A percentile compares a stretch with the other conserved stretches of the same genome.
Evolutionary conservation across 345 rosid genomes (phyloP).

Genomic region (Eucalyptus polybractea): DNA sequence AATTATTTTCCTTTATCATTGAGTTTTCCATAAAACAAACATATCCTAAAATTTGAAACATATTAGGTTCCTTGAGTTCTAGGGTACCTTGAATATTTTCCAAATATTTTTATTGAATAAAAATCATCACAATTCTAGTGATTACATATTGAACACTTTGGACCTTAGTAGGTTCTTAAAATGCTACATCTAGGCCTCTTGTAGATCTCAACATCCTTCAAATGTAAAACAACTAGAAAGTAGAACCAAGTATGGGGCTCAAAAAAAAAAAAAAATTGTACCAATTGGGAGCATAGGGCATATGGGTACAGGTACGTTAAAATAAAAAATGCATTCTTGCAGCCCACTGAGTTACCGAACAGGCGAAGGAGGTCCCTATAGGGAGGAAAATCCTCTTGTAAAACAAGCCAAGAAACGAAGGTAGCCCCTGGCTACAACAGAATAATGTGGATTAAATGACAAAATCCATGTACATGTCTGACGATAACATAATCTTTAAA

Average conservation of each 20-base stretch:
- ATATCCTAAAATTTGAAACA: background rate
- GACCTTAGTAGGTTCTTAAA: no score
- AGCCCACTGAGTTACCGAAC: accelerated
- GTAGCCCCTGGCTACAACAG: background rate
- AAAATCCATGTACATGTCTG: background rate
- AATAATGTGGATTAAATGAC: background rate
- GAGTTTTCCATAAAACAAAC: no score
- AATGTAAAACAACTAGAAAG: no score
- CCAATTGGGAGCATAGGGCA: no score
- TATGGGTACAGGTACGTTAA: accelerated
- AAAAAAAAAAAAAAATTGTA: no score
- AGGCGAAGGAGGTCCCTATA: no score
- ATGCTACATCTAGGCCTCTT: accelerated
- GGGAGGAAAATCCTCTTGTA: no score
- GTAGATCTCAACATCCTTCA: accelerated
- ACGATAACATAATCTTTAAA: no score
- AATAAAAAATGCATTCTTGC: no score
- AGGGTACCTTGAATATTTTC: background rate
- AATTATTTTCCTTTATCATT: no score
- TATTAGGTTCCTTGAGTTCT: background rate
- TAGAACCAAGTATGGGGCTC: no score
- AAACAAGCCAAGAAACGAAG: no score
- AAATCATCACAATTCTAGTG: background rate
- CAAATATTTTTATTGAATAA: background rate
- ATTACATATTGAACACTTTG: background rate